Conservation (phyloP, 1,284 basidiomycete species). For the Ustilago cynodontis region DNA sequence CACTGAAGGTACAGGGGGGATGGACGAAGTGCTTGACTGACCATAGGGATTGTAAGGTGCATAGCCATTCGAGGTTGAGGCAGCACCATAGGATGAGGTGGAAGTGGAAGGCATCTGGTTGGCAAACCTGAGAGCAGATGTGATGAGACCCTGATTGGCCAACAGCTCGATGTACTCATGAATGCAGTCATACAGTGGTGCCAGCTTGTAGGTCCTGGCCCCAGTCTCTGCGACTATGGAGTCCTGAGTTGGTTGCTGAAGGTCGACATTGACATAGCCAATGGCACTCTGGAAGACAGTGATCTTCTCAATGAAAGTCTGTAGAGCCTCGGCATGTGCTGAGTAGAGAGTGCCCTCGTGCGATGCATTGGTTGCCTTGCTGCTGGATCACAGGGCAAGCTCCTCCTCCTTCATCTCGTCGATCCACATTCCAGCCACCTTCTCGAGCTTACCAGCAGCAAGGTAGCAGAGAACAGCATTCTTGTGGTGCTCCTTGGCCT, state of each 20-base stretch:
- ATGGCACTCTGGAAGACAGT: constrained; percentile 92
- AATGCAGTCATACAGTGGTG: constrained; percentile 89
- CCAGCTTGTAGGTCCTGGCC: constrained; percentile 83
- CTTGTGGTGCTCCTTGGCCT: constrained; percentile 79
- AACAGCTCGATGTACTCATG: constrained; percentile 95
- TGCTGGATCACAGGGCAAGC: constrained; percentile 57
- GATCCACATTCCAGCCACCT: constrained; percentile 90
- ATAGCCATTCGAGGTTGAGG: constrained; percentile 44
- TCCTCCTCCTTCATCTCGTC: constrained; percentile 93
- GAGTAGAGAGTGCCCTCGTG: constrained; percentile 74
- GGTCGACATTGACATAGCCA: constrained; percentile 85
- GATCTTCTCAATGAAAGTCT: constrained; percentile 96
- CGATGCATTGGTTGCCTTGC: constrained; percentile 23
- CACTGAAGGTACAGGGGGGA: constrained; percentile 42
- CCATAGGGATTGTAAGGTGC: constrained; percentile 43
- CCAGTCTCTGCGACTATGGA: constrained; percentile 72
- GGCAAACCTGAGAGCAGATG: constrained; percentile 84
- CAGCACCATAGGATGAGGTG: constrained; percentile 30
- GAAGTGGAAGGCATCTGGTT: constrained; percentile 78
- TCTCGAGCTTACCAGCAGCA: constrained; percentile 88
- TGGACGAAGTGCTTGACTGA: constrained; percentile 15
- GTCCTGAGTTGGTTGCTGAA: constrained; percentile 73
- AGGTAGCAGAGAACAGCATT: constrained; percentile 89
- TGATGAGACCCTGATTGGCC: constrained; percentile 87
- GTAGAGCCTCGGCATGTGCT: constrained; percentile 87